Percentiles rank a stretch among this genome's conserved stretches.
Conservation (phyloP, 192 early-diverging fungal genomes). For the Pilaira anomala region DNA sequence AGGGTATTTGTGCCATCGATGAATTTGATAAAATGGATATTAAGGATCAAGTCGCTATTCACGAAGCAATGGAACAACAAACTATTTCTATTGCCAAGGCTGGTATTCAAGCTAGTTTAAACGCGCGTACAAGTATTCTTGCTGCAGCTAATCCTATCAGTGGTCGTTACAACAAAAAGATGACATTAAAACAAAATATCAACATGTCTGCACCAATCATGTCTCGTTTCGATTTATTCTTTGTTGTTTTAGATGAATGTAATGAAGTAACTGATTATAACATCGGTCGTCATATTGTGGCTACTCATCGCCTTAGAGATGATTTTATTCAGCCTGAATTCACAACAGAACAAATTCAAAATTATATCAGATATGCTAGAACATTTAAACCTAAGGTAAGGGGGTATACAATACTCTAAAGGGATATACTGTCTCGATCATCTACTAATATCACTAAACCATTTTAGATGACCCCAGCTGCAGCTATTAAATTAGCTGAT, state of each 20-base stretch:
- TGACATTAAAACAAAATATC: slow-evolving; percentile 95
- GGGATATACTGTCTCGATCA: background rate
- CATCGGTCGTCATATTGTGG: slow-evolving; percentile 90
- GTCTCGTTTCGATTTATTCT: slow-evolving; percentile 99
- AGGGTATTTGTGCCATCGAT: slow-evolving; percentile 97
- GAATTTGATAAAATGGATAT: slow-evolving; percentile 99
- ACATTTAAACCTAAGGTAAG: slow-evolving; percentile 77
- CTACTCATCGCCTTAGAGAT: slow-evolving; percentile 71
- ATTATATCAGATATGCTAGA: slow-evolving; percentile 87
- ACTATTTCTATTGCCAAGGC: slow-evolving; percentile 97
- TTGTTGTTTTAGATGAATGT: slow-evolving; percentile 93
- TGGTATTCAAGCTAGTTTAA: slow-evolving; percentile 92
- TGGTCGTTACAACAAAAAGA: slow-evolving; percentile 92
- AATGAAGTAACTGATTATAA: slow-evolving; percentile 84
- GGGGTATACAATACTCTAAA: background rate
- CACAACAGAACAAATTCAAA: slow-evolving; percentile 67
- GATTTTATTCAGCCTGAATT: slow-evolving; percentile 72
- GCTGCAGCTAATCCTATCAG: slow-evolving; percentile 96
- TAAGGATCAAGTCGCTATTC: slow-evolving; percentile 96
- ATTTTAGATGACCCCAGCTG: slow-evolving; percentile 59
- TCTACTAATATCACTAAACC: too few species aligned
- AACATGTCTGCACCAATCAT: slow-evolving; percentile 95
- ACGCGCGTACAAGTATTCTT: slow-evolving; percentile 91
- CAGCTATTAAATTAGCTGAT: slow-evolving; percentile 70
- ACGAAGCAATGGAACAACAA: slow-evolving; percentile 99